These are phyloP conservation scores for Aspergillus fischeri DNA, from an alignment of 2,329 filamentous ascomycete species.

Conservation along the genomic window DNA sequence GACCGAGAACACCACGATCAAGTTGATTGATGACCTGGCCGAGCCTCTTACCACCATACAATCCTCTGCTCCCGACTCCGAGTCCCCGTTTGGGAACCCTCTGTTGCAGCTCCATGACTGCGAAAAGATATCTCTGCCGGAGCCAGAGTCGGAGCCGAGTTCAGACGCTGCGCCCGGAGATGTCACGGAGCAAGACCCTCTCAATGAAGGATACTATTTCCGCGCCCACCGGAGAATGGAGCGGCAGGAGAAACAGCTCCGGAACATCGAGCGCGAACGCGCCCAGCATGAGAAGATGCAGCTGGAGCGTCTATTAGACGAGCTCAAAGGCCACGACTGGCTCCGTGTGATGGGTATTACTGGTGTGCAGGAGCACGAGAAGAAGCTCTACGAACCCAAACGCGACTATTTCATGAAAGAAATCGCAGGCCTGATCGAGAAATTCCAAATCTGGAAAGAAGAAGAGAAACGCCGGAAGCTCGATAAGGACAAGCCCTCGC, in stretches of 20 bases:
- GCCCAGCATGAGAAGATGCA: conserved; percentile 65
- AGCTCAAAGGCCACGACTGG: conserved; percentile 89
- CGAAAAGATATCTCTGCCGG: conserved; percentile 22
- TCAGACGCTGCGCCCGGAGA: conserved; percentile 14
- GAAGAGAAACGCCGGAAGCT: conserved; percentile 81
- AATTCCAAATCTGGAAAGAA: conserved; percentile 82
- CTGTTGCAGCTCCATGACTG: conserved; percentile 36
- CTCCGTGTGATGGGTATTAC: conserved; percentile 85
- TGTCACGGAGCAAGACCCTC: conserved; percentile 46
- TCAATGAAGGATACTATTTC: conserved; percentile 54
- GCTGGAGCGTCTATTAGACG: conserved; percentile 67
- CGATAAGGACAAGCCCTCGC: conserved; percentile 60
- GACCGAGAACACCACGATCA: conserved; percentile 67
- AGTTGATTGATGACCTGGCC: conserved; percentile 60
- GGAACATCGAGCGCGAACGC: conserved; percentile 63
- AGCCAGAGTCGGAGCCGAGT: conserved; percentile 5
- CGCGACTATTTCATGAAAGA: conserved; percentile 80
- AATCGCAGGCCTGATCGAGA: conserved; percentile 75
- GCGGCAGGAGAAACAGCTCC: conserved; percentile 63
- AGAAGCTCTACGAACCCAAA: conserved; percentile 81
- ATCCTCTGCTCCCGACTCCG: conserved; percentile 13
- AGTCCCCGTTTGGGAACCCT: conserved; percentile 34
- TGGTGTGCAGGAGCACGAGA: conserved; percentile 76
- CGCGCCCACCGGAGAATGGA: conserved; percentile 59
- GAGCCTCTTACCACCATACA: conserved; percentile 24